These are phyloP conservation scores for Discostella stelligeroides DNA, from an alignment of 108 stramenopile genomes.

Conservation along the genomic window DNA sequence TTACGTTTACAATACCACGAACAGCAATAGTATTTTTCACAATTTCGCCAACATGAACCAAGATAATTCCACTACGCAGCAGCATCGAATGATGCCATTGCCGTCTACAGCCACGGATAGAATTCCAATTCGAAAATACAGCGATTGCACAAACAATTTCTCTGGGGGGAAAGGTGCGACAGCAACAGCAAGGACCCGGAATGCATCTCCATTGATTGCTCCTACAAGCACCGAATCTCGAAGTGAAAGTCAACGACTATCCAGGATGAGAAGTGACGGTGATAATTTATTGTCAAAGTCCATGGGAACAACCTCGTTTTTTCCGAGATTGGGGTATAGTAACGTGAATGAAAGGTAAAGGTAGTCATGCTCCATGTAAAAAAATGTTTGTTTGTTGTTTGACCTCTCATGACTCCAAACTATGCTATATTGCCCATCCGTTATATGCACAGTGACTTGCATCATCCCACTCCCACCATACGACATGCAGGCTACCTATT, in stretches of 20 bases:
- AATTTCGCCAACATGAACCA: slow-evolving; percentile 15
- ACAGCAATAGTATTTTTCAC: slow-evolving; percentile 16
- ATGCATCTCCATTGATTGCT: too few species aligned
- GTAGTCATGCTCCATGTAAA: too few species aligned
- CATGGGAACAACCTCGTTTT: slow-evolving; percentile 11
- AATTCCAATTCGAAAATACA: slow-evolving; percentile 15
- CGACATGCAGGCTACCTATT: slow-evolving; percentile 47
- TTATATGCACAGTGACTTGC: slow-evolving; percentile 19
- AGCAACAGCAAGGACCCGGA: background rate
- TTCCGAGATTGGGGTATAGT: slow-evolving; percentile 2
- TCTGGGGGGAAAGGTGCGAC: background rate
- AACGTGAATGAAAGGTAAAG: slow-evolving; percentile 10
- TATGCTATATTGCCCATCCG: too few species aligned
- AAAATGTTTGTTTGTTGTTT: too few species aligned
- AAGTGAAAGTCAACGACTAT: background rate
- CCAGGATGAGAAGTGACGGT: background rate
- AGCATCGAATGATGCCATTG: background rate
- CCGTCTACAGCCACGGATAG: background rate
- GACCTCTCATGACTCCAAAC: too few species aligned
- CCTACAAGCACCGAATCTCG: background rate
- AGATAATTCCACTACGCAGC: background rate
- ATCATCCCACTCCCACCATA: slow-evolving; percentile 16
- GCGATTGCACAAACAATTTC: slow-evolving; percentile 8
- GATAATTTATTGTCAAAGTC: slow-evolving; percentile 20
- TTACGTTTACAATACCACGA: background rate